Evolutionary conservation across 352 stramenopile genomes (phyloP).

Genomic region (Phytophthora lateralis): DNA sequence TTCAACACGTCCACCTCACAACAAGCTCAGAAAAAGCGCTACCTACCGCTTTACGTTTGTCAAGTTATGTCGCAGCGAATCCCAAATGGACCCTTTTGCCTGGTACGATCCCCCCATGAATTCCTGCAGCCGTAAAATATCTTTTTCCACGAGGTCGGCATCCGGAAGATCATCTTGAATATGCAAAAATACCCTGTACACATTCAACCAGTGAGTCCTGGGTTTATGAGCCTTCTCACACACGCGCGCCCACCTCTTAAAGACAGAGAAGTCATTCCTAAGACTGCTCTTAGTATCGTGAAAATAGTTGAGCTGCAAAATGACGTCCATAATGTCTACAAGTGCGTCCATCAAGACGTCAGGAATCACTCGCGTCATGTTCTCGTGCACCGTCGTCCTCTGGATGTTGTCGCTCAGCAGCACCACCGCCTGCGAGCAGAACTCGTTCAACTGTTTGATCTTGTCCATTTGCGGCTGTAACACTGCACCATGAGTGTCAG

Average conservation of each 20-base stretch:
- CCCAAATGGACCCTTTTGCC: slow-evolving; percentile 64
- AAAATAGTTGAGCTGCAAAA: slow-evolving; percentile 70
- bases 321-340: slow-evolving; percentile 63
- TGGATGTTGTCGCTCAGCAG: slow-evolving; percentile 78
- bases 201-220: slow-evolving; percentile 1
- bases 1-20: not conserved
- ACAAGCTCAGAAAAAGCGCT: not conserved
- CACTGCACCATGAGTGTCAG: slow-evolving; percentile 30
- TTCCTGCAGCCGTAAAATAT: slow-evolving; percentile 66
- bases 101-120: slow-evolving; percentile 62
- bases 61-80: slow-evolving; percentile 63
- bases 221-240: not conserved
- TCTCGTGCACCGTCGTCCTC: slow-evolving; percentile 67
- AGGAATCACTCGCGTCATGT: slow-evolving; percentile 63
- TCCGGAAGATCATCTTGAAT: slow-evolving; percentile 47
- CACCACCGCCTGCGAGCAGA: slow-evolving; percentile 58
- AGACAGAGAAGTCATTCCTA: slow-evolving; percentile 77
- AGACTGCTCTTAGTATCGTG: slow-evolving; percentile 73
- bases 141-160: slow-evolving; percentile 48
- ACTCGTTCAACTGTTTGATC: slow-evolving; percentile 59
- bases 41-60: slow-evolving; percentile 70
- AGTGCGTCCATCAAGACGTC: slow-evolving; percentile 65
- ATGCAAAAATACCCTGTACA: slow-evolving; percentile 53
- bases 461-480: slow-evolving; percentile 67
- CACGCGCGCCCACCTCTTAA: slow-evolving; percentile 53